Percentiles rank a stretch among this genome's conserved stretches.
Conservation (phyloP, 2,329 filamentous ascomycete species). For the Cadophora gregata region DNA sequence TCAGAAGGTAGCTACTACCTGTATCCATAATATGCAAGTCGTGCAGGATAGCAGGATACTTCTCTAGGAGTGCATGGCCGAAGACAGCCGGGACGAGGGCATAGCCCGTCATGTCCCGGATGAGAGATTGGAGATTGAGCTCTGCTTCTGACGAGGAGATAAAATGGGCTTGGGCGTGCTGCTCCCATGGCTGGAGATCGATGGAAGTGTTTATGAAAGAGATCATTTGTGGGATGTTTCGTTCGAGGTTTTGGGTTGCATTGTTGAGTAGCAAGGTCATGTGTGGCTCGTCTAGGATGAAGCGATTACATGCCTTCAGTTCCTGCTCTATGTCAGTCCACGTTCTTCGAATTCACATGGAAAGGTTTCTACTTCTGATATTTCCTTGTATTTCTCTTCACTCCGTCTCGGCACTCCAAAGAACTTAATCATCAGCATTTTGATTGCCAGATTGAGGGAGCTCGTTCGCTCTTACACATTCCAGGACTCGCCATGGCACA, state of each 20-base stretch:
- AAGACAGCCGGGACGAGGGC: conserved; percentile 56
- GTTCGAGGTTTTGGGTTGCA: conserved; percentile 49
- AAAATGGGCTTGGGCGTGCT: conserved; percentile 52
- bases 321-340: conserved; percentile 45
- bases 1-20: conserved; percentile 58
- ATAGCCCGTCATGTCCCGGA: conserved; percentile 62
- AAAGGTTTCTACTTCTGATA: conserved; percentile 36
- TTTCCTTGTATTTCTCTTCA: conserved; percentile 35
- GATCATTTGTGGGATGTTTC: conserved; percentile 59
- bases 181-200: conserved; percentile 68
- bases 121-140: conserved; percentile 55
- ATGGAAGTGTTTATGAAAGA: conserved; percentile 64
- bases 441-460: background rate
- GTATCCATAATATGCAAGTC: conserved; percentile 62
- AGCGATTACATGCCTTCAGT: conserved; percentile 43
- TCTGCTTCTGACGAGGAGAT: conserved; percentile 56
- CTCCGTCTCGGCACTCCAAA: conserved; percentile 39
- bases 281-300: conserved; percentile 54
- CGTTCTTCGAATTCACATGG: conserved; percentile 37
- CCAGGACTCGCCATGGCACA: conserved; percentile 22
- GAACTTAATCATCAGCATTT: conserved; percentile 37
- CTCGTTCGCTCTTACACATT: background rate
- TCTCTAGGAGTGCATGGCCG: conserved; percentile 56
- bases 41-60: conserved; percentile 57
- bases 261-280: conserved; percentile 49